Conservation (phyloP, 495 filamentous ascomycete species). For the Penicillium nucicola region DNA sequence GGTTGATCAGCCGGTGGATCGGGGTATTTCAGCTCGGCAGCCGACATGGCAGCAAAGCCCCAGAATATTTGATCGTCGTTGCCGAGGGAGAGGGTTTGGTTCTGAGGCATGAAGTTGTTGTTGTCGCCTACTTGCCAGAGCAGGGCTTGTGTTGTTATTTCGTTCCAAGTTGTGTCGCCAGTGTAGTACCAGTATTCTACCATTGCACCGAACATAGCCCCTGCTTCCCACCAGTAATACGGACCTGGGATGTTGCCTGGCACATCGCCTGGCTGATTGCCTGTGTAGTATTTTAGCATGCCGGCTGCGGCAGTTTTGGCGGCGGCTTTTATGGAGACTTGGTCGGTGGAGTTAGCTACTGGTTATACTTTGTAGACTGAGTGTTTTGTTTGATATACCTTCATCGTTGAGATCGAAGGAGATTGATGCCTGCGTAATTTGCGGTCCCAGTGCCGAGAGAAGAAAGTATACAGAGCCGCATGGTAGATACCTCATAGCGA, state of each 20-base stretch:
- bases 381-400: conserved; percentile 38
- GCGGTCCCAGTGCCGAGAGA: background rate
- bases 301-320: conserved; percentile 37
- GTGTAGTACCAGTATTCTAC: conserved; percentile 81
- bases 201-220: conserved; percentile 66
- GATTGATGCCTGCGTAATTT: conserved; percentile 18
- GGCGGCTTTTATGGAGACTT: conserved; percentile 46
- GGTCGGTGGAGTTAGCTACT: background rate
- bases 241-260: conserved; percentile 68
- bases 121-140: conserved; percentile 62
- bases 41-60: conserved; percentile 72
- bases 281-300: conserved; percentile 58
- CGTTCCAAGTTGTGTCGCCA: conserved; percentile 66
- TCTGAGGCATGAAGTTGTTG: conserved; percentile 68
- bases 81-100: conserved; percentile 69
- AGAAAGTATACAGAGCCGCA: conserved; percentile 1
- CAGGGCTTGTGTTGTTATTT: conserved; percentile 59
- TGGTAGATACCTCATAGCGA: conserved; percentile 3
- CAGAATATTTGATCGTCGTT: conserved; percentile 87
- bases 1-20: conserved; percentile 49
- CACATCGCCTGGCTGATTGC: conserved; percentile 61
- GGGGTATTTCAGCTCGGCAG: conserved; percentile 69
- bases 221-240: conserved; percentile 79
- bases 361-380: background rate
- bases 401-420: conserved; percentile 11